phyloP scores from a whole-genome alignment of 345 rosid genomes.

The Geranium rotundifolium region DNA sequence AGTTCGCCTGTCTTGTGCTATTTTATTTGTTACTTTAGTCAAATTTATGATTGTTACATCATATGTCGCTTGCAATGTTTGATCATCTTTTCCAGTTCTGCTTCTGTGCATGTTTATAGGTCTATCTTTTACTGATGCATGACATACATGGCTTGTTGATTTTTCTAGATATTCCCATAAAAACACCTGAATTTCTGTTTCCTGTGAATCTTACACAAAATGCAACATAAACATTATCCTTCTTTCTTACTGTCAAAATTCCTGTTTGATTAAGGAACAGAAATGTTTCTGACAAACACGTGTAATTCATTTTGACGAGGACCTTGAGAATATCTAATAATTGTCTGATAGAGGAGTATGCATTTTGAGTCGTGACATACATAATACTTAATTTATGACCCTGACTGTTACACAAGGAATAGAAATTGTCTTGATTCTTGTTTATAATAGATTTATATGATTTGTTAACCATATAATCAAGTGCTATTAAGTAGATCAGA shows the following conservation, averaged over 20 bases:
- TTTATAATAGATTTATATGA: no score
- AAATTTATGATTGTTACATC: no score
- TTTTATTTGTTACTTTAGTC: no score
- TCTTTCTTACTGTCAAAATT: background rate
- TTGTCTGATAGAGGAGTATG: background rate
- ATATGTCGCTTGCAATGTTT: slow-evolving; percentile 24
- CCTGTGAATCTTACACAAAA: background rate
- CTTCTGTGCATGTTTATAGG: no score
- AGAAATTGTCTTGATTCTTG: background rate
- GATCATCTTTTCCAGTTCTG: no score
- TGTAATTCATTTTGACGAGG: background rate
- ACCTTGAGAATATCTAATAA: background rate
- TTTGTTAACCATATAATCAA: background rate
- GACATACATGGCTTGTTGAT: background rate
- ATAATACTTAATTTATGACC: no score
- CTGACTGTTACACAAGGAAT: no score
- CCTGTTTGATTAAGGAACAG: background rate
- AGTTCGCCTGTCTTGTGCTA: background rate
- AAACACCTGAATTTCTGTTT: background rate
- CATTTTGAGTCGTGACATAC: no score
- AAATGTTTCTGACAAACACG: background rate
- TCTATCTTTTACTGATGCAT: background rate
- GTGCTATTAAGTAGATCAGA: background rate
- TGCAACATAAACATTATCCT: background rate
- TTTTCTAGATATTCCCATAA: background rate